Conservation (phyloP, 148 eudicot genomes). For the Vaccinium macrocarpon region DNA sequence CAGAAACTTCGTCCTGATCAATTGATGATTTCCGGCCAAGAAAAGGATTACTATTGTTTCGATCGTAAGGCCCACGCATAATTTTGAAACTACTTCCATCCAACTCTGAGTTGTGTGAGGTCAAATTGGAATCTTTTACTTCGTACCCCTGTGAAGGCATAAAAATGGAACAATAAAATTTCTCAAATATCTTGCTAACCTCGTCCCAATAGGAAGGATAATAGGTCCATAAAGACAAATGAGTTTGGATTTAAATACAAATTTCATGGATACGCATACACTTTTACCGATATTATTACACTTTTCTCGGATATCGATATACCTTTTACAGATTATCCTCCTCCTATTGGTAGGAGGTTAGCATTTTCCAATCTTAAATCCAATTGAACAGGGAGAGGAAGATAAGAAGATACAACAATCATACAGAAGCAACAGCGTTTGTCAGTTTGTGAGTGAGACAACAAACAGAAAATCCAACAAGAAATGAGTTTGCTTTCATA, state of each 20-base stretch:
- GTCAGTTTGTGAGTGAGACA: neutral
- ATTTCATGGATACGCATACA: no score
- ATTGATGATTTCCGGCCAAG: slow-evolving; percentile 30
- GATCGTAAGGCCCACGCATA: slow-evolving; percentile 29
- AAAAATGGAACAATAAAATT: neutral
- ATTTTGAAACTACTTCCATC: slow-evolving; percentile 23
- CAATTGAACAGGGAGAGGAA: neutral
- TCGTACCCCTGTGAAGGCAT: slow-evolving; percentile 15
- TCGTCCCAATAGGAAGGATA: no score
- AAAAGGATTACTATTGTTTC: slow-evolving; percentile 15
- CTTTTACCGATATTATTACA: no score
- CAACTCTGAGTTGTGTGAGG: slow-evolving; percentile 26
- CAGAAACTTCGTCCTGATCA: slow-evolving; percentile 22
- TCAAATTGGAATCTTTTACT: slow-evolving; percentile 25
- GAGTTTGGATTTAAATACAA: no score
- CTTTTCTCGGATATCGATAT: no score
- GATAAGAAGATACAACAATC: neutral
- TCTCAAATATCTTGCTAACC: neutral
- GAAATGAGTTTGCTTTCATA: neutral
- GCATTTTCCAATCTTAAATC: no score
- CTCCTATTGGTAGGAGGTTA: no score
- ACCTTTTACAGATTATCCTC: no score
- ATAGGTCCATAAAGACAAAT: no score
- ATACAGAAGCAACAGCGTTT: neutral
- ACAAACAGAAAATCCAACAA: slow-evolving; percentile 2